Evolutionary conservation across 2,329 filamentous ascomycete genomes (phyloP).

Genomic region (Fonsecaea erecta): DNA sequence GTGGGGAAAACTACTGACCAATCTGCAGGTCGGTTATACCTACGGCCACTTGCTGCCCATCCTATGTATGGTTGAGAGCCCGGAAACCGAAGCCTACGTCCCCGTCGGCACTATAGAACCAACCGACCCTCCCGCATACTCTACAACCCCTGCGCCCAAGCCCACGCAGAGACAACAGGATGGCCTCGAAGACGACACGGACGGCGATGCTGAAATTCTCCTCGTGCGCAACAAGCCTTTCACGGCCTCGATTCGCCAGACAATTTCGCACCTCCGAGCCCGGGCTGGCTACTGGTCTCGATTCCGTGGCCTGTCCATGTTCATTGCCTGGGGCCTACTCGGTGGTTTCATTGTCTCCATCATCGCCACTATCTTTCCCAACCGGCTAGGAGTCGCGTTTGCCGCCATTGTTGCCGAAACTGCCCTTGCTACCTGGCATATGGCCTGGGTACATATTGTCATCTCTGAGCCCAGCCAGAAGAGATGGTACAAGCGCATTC

Average conservation of each 20-base stretch:
- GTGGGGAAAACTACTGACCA: slow-evolving; percentile 7
- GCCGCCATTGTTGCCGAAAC: slow-evolving; percentile 64
- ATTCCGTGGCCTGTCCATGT: slow-evolving; percentile 69
- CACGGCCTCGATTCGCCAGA: slow-evolving; percentile 63
- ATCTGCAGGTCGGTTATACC: slow-evolving; percentile 55
- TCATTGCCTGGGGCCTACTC: slow-evolving; percentile 54
- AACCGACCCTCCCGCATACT: slow-evolving; percentile 41
- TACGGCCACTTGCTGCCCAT: slow-evolving; percentile 64
- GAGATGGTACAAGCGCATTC: slow-evolving; percentile 71
- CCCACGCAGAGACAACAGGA: slow-evolving; percentile 29
- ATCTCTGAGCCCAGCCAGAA: slow-evolving; percentile 71
- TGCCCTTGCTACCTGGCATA: slow-evolving; percentile 68
- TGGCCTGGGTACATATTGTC: slow-evolving; percentile 84
- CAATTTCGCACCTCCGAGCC: slow-evolving; percentile 65
- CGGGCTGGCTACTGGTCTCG: slow-evolving; percentile 67
- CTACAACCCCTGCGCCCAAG: slow-evolving; percentile 39
- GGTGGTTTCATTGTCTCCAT: slow-evolving; percentile 51
- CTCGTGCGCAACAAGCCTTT: slow-evolving; percentile 61
- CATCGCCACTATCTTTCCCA: slow-evolving; percentile 52
- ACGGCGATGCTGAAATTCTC: slow-evolving; percentile 52
- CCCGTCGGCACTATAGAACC: slow-evolving; percentile 51
- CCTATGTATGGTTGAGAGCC: slow-evolving; percentile 67
- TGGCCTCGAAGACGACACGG: slow-evolving; percentile 35
- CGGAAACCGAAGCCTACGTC: slow-evolving; percentile 58
- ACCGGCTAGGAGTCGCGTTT: slow-evolving; percentile 54